Evolutionary conservation across 1,139 yeast species (phyloP).

Genomic region (Pichia sorboxylosa): DNA sequence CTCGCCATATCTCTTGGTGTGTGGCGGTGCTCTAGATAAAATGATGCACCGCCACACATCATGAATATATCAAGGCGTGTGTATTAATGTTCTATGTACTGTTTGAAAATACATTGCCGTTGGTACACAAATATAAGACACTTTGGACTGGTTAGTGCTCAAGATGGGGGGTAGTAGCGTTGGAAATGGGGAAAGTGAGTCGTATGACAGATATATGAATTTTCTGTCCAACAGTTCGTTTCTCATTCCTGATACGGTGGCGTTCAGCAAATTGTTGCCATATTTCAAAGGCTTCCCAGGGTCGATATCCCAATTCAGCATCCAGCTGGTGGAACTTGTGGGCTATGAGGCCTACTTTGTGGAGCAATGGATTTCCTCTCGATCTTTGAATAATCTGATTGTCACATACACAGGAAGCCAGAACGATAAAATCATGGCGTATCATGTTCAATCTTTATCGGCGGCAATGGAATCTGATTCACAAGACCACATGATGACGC

Average conservation of each 20-base stretch:
- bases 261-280: constrained; percentile 7
- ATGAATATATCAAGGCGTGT: too few relatives aligned
- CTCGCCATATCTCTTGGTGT: too few relatives aligned
- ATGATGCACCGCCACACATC: too few relatives aligned
- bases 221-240: constrained; percentile 8
- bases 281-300: constrained; percentile 4
- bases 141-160: too few relatives aligned
- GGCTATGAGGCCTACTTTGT: constrained; percentile 87
- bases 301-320: constrained; percentile 5
- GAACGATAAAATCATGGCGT: constrained; percentile 48
- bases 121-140: too few relatives aligned
- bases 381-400: constrained; percentile 57
- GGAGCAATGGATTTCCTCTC: constrained; percentile 83
- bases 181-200: background rate
- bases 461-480: background rate
- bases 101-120: too few relatives aligned
- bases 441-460: constrained; percentile 29
- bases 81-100: too few relatives aligned
- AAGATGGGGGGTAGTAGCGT: too few relatives aligned
- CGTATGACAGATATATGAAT: constrained; percentile 6
- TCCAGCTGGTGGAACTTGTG: constrained; percentile 32
- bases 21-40: too few relatives aligned
- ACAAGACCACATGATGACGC: constrained; percentile 37
- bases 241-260: constrained; percentile 10
- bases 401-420: constrained; percentile 79